Evolutionary conservation across 208 protist species (phyloP).

Genomic region (Trypanosoma theileri): DNA sequence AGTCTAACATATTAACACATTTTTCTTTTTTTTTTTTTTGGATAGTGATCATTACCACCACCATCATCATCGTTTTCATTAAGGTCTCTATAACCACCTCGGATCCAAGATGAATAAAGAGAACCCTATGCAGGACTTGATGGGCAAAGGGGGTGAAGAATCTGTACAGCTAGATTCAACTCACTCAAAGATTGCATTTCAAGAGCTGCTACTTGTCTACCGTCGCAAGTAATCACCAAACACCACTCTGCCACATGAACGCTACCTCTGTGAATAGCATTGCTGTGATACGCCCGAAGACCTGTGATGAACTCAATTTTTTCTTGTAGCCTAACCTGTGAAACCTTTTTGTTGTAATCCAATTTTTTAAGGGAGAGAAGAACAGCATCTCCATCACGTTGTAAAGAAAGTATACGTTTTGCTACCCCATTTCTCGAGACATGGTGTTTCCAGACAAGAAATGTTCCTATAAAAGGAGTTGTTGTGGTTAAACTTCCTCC

Average conservation of each 20-base stretch:
- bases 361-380: constrained; percentile 27
- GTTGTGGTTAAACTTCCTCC: not conserved
- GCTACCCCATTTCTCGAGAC: constrained; percentile 47
- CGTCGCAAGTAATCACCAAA: constrained; percentile 48
- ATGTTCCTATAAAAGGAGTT: constrained; percentile 15
- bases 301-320: constrained; percentile 47
- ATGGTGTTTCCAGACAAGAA: constrained; percentile 66
- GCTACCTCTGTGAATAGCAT: constrained; percentile 44
- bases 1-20: too few relatives aligned
- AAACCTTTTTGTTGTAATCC: constrained; percentile 15
- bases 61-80: too few relatives aligned
- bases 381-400: constrained; percentile 16
- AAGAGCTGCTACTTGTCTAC: constrained; percentile 45
- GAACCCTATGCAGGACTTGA: not conserved
- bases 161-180: constrained; percentile 29
- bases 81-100: too few relatives aligned
- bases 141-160: constrained; percentile 18
- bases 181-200: constrained; percentile 59
- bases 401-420: constrained; percentile 37
- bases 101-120: too few relatives aligned
- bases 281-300: constrained; percentile 45
- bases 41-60: too few relatives aligned
- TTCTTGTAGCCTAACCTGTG: constrained; percentile 36
- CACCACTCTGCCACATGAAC: constrained; percentile 52
- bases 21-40: too few relatives aligned